Evolutionary conservation across 768 basidiomycete species (phyloP), one percentile per base, ranked within the genome.

Genomic region (Boletus subcaerulescens): DNA sequence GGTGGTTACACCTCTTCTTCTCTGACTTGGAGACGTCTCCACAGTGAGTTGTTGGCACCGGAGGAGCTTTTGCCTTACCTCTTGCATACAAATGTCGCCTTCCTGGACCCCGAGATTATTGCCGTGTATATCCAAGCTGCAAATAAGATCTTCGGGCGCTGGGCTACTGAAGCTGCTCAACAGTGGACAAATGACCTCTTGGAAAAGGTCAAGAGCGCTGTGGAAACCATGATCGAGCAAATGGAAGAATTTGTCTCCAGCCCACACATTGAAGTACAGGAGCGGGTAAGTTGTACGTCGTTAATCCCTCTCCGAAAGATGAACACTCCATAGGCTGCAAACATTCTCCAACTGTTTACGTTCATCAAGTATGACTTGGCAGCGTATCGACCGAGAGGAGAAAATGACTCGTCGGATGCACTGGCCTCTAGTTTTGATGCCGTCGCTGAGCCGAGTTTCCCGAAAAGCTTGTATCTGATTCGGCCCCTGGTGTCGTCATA

Each of bases 381-480:
- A 12, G 71, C 75, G 1, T 81, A 81, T 68, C 77, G 72, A 50
- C 80, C 83, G 0, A 77, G 70, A 50, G 65, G 71, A 5, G 68
- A 64, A 9, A 47, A 63, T 40, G 71, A 73, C 2, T 72, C 73
- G 33, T 74, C 74, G 29, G 78, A 75, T 15, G 56, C 69, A 17
- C 68, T 73, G 12, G 60, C 71, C 18, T 72, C 76, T 13, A 50
- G 54, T 49, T 80, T 80, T 13, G 79, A 76, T 46, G 60, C 65
- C 6, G 64, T 71, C 24, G 52, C 45, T 3, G 63, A 59, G 35
- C 81, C 83, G 15, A 72, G 73, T 35, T 96, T 91, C 64, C 97
- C 97, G 3, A 94, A 95, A 74, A 92, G 90, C 62, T 74, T 98
- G 13, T 89, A 85, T 69, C 82, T 99, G 50, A 84, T 98, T 42